Base-by-base conservation (phyloP, 140 eudicot species). In the Erigeron philadelphicus region DNA sequence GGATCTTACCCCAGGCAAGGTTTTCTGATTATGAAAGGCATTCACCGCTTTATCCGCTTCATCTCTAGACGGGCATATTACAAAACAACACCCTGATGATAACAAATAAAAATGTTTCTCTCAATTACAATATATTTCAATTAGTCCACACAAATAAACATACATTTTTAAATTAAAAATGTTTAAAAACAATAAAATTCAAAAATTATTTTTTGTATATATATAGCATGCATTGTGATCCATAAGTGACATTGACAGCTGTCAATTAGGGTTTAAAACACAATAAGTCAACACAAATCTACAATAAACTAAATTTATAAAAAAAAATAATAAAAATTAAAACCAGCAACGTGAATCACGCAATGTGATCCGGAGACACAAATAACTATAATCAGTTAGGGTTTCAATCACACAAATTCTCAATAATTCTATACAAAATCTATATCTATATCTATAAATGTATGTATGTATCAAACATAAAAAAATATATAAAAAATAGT, bases 41-140 rank as follows among this genome's bases (percentile, higher is more conserved):
- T 76, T 74, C 62, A 92, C 92, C 3, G 87, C 95, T 80, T 92
- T 92, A 81, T 92, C 98, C 7, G 96, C 96, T 75, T 92, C 98
- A 61, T 89, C 85, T 68, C 96, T 81, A 57, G 96, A 84, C 61
- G 98, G 93, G 77, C 98, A 92, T 49, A 86, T 78, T 60, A 92
- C 83, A 70, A 92, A 92, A 78, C 98, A 92, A 84, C 98, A 92
- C 50, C 98, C 98, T 92, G 82, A 72, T 48, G 56, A 43, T 49
- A 56, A 65, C 21, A 65, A 63, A 41, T 5, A 42, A 59, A 44
- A 38, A 11, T 25, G 61, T 17, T 60, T 38, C 38, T 31, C 38
- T 10, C n/a, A 60, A 68, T 8, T 17, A 3, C 54, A 21, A 60
- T 41, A 44, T 61, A 23, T 18, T 10, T 60, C 68, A 61, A 19